Base-by-base conservation (phyloP, 2,329 filamentous ascomycete genomes). In the Penicillium sclerotiorum region DNA sequence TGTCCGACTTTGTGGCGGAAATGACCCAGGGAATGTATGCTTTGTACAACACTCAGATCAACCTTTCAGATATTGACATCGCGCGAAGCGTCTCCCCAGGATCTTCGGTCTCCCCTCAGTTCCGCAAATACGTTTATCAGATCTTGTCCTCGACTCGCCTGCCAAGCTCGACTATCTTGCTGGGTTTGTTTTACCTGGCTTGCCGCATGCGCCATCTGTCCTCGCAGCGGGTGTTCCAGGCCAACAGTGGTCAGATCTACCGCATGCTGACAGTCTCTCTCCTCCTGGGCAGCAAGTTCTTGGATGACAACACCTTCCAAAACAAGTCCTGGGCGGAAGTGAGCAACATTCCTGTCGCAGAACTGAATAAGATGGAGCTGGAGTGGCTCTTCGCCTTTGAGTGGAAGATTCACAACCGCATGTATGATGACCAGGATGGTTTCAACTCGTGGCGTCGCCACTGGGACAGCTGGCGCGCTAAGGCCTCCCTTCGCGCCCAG, bases 271-370 rank as follows among this genome's bases (percentile, higher is more conserved):
- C 91, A 6, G 88, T 93, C 30, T 85, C 88, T 7, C 77, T 96
- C 49, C 81, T 96, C 44, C 80, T 96, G 45, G 92, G 90, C 52
- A 95, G 90, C 83, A 96, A 96, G 76, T 96, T 96, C 65, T 78
- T 96, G 59, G 92, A 96, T 65, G 92, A 96, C 78, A 96, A 96
- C 74, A 96, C 92, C 5, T 96, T 96, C 74, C 92, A 96, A 79
- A 96, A 96, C 75, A 88, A 90, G 47, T 96, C 92, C 1, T 96
- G 92, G 92, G 90, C 92, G 5, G 92, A 96, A 67, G 92, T 96
- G 45, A 96, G 90, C 72, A 90, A 89, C 54, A 95, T 96, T 59
- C 80, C 86, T 25, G 90, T 96, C 17, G 74, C 81, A 2, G 90
- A 96, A 66, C 80, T 96, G 60, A 96, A 96, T 74, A 78, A 81